Base-by-base conservation (phyloP, 345 rosid species). In the Triadica sebifera region DNA sequence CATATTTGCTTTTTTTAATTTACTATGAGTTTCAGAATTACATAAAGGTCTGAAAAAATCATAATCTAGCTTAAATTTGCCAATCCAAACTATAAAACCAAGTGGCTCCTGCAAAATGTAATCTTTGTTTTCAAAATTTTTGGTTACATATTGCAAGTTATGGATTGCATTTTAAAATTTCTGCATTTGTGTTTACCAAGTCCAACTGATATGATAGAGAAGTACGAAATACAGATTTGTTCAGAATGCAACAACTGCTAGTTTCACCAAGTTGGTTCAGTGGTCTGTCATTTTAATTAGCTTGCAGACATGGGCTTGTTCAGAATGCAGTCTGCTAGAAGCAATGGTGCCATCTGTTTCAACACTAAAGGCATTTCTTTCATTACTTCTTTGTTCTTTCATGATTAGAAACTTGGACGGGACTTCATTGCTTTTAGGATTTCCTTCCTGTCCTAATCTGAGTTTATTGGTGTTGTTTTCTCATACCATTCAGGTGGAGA, bases 401-500 rank as follows among this genome's bases (percentile, higher is more conserved):
- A 64, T 13, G 50, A 43, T 49, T 24, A 49, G 29, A 39, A 34
- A 37, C 58, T 58, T 17, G 55, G 22, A 0, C 0, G 25, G 50
- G 1, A 19, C 20, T 50, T 65, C 12, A n/a, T 13, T 38, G 41
- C 38, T 50, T 39, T 57, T 8, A 68, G 15, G 37, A 25, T 47
- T 61, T 58, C 19, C 17, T 68, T 20, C 69, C 12, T 57, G 17
- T 37, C 8, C 46, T 56, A 24, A 24, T 16, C 29, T 65, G 49
- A 64, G 68, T 12, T 24, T 17, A 34, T 29, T 57, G 59, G 52
- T 46, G 71, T 73, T 12, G 24, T 72, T 76, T 70, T 72, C 39
- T 49, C 50, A 67, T 77, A 38, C 62, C 57, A 55, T 67, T 72
- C 81, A 93, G 98, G 98, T 94, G 98, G 98, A 83, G 98, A 81